Base-by-base conservation (phyloP, 768 basidiomycete genomes). In the Mycena polygramma region DNA sequence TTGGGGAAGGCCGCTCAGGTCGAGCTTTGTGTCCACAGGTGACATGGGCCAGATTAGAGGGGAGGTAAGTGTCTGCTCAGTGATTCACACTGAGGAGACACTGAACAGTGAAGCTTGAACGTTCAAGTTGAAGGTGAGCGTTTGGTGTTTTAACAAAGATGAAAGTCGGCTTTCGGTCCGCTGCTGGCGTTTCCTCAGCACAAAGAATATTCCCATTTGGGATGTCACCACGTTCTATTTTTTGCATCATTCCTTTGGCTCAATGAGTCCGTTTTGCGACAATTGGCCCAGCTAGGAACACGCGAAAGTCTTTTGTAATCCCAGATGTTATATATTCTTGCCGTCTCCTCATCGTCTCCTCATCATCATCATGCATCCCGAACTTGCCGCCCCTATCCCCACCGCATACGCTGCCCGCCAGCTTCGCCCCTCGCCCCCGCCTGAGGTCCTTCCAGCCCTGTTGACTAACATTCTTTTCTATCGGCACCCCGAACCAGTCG, bases 181-280 rank as follows among this genome's bases (percentile, higher is more conserved):
- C 13, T 30, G 26, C 24, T n/a, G n/a, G n/a, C 6, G 35, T 19
- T 4, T 55, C 35, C 52, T 7, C 36, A 36, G 30, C 53, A 55
- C 35, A 55, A 55, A 55, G 53, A 55, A 37, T 7, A 53, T 37
- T 55, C 53, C 53, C 24, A 55, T 55, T 55, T 37, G 53, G 53
- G 53, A 55, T 8, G 53, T 37, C 35, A 11, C 36, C 36, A 30
- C 26, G 14, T 53, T 19, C 35, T 8, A 35, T n/a, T 15, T 22
- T 55, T 55, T 55, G 54, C 54, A 20, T 17, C 36, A 55, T 35
- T 13, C 7, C 39, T 39, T 39, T 39, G 39, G n/a, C n/a, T n/a
- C n/a, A n/a, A n/a, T n/a, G n/a, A n/a, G n/a, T n/a, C n/a, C n/a
- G n/a, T n/a, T n/a, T n/a, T n/a, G n/a, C n/a, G n/a, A n/a, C n/a